Percentiles rank a stretch among this genome's conserved stretches.
Evolutionary conservation across 345 rosid species (phyloP).

Genomic region (Durio zibethinus): DNA sequence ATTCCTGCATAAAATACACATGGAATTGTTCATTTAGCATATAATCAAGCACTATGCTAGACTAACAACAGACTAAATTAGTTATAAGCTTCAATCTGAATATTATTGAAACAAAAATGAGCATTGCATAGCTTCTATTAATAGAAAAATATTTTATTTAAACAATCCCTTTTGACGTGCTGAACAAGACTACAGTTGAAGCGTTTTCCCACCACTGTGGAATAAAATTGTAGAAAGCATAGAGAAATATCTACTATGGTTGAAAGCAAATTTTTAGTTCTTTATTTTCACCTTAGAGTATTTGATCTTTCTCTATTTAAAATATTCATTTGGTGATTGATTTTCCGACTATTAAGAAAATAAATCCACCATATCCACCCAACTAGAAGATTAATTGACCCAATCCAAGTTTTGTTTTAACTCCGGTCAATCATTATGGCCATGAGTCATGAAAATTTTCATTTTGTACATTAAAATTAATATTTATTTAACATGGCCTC

Average conservation of each 20-base stretch:
- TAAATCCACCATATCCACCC: background rate
- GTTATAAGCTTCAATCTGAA: background rate
- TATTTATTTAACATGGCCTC: background rate
- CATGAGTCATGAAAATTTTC: background rate
- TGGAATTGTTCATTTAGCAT: background rate
- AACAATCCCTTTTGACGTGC: background rate
- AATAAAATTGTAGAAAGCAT: background rate
- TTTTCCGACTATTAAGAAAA: background rate
- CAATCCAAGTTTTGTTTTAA: background rate
- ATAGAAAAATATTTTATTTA: background rate
- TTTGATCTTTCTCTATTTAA: background rate
- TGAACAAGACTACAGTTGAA: background rate
- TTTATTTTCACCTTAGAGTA: background rate
- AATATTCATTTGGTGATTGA: background rate
- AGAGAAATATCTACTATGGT: background rate
- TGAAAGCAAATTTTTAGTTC: no score
- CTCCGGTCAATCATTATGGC: background rate
- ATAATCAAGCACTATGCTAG: background rate
- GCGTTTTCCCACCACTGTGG: background rate
- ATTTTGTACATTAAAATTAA: background rate
- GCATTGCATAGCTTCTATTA: background rate
- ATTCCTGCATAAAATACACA: conserved; percentile 45
- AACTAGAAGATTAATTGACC: background rate
- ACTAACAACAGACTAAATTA: background rate
- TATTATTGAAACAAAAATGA: background rate